Base-by-base conservation (phyloP, 805 yeast genomes). In the Hermanozyma aechmeae region DNA sequence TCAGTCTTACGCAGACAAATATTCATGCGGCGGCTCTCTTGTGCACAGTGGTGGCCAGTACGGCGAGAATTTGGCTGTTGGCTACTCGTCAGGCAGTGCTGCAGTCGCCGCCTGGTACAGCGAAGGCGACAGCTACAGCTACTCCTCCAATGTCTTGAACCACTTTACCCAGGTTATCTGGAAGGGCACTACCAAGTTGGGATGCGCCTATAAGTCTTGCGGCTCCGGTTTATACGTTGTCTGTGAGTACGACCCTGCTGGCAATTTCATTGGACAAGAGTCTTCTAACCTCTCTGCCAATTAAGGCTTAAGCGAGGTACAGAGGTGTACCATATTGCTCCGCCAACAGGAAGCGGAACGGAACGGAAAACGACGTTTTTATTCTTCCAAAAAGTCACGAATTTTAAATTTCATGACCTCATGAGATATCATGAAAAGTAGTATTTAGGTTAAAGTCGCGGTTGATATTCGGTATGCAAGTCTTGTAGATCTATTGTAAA, bases 41-140 rank as follows among this genome's bases (percentile, higher is more conserved):
- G 39, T 38, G 13, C 66, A 61, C 40, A 50, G 65, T 9, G 61
- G 58, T 31, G 64, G 64, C 29, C 31, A 37, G 18, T 61, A 46
- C 36, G 68, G 68, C 38, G 68, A 62, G 39, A 62, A 56, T 37
- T 48, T 57, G 34, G 62, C 61, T 10, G 59, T 57, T 13, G 64
- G 64, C 0, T 56, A 38, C 34, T 33, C 42, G 13, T 25, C 35
- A 9, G 64, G 60, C 15, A 40, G 45, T 9, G 27, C 50, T 13
- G 65, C 65, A 6, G 45, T 58, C 5, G 35, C 43, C 10, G 65
- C 64, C 13, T 61, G 68, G 68, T 60, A 61, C 45, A 49, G 37
- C 24, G 67, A 60, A 44, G 62, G 61, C 29, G 32, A 42, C 8
- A 30, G 48, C 13, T 56, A 46, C 35, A 36, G 41, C 33, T 57